Percentiles rank a stretch among this genome's conserved stretches.
phyloP scores from a whole-genome alignment of 805 yeast genomes.

The Kodamaea leandrae region DNA sequence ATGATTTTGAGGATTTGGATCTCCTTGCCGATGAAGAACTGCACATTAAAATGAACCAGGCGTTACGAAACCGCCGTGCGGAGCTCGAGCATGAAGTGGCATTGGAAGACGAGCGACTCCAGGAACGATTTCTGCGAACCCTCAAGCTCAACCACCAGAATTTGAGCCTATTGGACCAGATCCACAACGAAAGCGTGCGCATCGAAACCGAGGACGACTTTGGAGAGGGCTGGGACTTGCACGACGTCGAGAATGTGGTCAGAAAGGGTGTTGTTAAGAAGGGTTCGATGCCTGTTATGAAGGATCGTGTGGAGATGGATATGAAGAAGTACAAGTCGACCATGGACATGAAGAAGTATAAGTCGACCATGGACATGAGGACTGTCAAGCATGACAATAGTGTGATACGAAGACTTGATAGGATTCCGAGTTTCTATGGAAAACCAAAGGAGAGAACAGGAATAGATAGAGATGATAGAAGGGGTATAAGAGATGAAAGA shows the following conservation, averaged over 20 bases:
- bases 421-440: constrained; percentile 42
- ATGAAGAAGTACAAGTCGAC: neutral
- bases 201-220: constrained; percentile 28
- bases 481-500: too few species aligned
- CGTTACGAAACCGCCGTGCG: constrained; percentile 21
- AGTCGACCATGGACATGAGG: constrained; percentile 33
- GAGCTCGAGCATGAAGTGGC: constrained; percentile 32
- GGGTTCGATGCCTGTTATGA: neutral
- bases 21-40: constrained; percentile 38
- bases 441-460: constrained; percentile 1
- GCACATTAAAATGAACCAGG: constrained; percentile 27
- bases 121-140: constrained; percentile 15
- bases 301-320: neutral
- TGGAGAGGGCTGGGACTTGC: constrained; percentile 15
- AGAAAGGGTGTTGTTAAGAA: neutral
- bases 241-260: neutral
- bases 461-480: constrained; percentile 4
- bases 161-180: constrained; percentile 18
- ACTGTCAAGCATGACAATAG: constrained; percentile 30
- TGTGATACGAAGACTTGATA: constrained; percentile 35
- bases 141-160: constrained; percentile 10
- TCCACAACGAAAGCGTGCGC: constrained; percentile 29
- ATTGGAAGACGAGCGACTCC: constrained; percentile 32
- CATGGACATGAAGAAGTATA: constrained; percentile 25
- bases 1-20: constrained; percentile 38